Evolutionary conservation across 2,329 filamentous ascomycete species (phyloP).

Genomic region (Cytospora mali): DNA sequence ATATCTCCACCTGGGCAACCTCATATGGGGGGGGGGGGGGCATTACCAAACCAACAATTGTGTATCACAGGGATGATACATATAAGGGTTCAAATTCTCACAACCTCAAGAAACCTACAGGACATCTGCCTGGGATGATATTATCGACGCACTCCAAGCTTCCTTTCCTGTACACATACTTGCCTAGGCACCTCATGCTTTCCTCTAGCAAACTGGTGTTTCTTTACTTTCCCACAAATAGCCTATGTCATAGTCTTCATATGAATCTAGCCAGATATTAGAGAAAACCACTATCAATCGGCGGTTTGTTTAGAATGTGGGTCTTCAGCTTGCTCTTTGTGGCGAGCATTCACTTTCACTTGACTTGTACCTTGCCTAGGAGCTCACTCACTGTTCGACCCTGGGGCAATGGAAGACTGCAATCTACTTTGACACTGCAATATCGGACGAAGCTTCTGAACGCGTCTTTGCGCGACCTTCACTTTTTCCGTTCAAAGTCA

Average conservation of each 20-base stretch:
- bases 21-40: too few relatives aligned
- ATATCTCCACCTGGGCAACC: not conserved
- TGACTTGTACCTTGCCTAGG: not conserved
- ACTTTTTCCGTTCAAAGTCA: not conserved
- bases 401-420: not conserved
- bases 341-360: not conserved
- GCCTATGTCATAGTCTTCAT: not conserved
- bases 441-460: not conserved
- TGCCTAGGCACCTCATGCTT: too few relatives aligned
- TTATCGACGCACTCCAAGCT: too few relatives aligned
- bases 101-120: not conserved
- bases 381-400: not conserved
- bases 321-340: not conserved
- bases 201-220: not conserved
- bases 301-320: not conserved
- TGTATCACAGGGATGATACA: not conserved
- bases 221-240: not conserved
- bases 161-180: not conserved
- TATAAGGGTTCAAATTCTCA: not conserved
- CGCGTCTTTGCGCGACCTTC: not conserved
- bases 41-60: not conserved
- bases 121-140: not conserved
- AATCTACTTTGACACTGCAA: not conserved
- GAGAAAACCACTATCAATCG: not conserved
- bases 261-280: not conserved